Evolutionary conservation across 352 stramenopile genomes (phyloP), one percentile per base, ranked within the genome.

Genomic region (Phytophthora fragariaefolia): DNA sequence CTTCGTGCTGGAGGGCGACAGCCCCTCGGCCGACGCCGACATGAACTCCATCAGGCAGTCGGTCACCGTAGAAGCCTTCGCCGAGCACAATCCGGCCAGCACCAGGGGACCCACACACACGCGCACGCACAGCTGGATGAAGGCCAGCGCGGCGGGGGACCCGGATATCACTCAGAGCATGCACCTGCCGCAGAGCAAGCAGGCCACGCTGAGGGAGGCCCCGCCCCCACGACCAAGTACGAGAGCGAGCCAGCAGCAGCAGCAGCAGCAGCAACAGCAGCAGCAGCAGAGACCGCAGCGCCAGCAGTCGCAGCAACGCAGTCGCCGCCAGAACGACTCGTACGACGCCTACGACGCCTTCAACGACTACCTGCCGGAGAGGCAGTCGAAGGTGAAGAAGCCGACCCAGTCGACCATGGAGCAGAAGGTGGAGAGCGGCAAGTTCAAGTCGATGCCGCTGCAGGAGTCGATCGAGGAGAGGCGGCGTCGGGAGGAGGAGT

Each of bases 1-100:
- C 64, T 94, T 94, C 72, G 75, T 92, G 15, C 52, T 92, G 13
- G 86, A 94, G 42, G 74, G 82, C 5, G 80, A 74, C 15, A 75
- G 82, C 26, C 58, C 81, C 3, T 72, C 86, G 0, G 64, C 77
- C 2, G 84, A 85, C 17, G 79, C 74, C 4, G 78, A 88, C 58
- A 91, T 94, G 76, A 78, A 80, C 49, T 83, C 76, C 38, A 91
- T 94, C 43, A 78, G 83, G 20, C 74, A 87, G 32, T 90, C 79
- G 3, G 79, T 94, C 49, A 73, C 76, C 1, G 71, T 92, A 3
- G 77, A 80, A 51, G 82, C 83, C 17, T 92, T 92, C 64, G 72
- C 77, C 1, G 70, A 66, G 45, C 28, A 23, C 3, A 76, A 78
- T 24, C 23, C 66, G 18, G 46, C 58, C 5, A 76, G 77, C 59